Base-by-base conservation (phyloP, 2,329 filamentous ascomycete genomes). In the Curvularia sp. region DNA sequence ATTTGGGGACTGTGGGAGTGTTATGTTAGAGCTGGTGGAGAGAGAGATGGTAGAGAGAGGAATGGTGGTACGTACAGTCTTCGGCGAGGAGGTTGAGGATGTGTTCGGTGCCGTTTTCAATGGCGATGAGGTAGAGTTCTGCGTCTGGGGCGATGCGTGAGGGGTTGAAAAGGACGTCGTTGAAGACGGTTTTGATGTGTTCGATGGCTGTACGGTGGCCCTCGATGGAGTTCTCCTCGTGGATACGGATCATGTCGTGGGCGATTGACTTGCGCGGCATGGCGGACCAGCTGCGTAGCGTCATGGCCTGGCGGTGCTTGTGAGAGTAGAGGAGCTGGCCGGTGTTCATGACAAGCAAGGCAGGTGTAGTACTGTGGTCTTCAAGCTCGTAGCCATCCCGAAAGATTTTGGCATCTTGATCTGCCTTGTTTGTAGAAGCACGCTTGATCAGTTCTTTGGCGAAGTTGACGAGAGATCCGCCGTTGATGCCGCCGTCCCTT, bases 301-400 rank as follows among this genome's bases (percentile, higher is more conserved):
- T 90, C 60, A 96, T 80, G 0, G 87, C 82, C 49, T 84, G 83
- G 51, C 83, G 78, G 1, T 83, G 83, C 51, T 85, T 83, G 41
- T 90, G 86, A 74, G 90, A 91, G 88, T 92, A 97, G 68, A 88
- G 81, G 18, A 91, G 80, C 77, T 96, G 88, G 4, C 91, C 92
- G 4, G 87, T 82, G 72, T 97, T 97, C 46, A 92, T 86, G 26
- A 97, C 80, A 28, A 97, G 78, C 55, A 97, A 79, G 9, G 85
- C 89, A 0, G 84, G 87, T 1, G 70, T 62, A 4, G 73, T 51
- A 5, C 59, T 60, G 8, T 60, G 42, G 13, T 70, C 50, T 8
- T 66, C 43, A 26, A 71, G 46, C 24, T 43, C 44, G 44, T 49
- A 62, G 12, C 64, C 65, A 53, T 76, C 74, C 12, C 63, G 38